Base-by-base conservation (phyloP, 306 rosid genomes). In the Alnus glutinosa region DNA sequence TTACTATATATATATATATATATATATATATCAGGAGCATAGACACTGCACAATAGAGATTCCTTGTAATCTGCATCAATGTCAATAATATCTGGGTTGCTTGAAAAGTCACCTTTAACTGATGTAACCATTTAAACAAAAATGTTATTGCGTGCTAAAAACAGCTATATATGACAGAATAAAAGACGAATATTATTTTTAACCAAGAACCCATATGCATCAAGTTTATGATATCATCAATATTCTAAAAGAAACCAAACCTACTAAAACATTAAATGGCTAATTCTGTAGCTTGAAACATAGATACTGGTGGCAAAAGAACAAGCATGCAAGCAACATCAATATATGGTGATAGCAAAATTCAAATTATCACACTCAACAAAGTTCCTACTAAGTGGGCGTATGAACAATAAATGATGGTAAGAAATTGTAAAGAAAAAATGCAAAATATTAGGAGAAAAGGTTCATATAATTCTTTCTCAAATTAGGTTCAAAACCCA, bases 21-120 rank as follows among this genome's bases (percentile, higher is more conserved):
- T 23, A 23, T 23, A 23, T 23, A 23, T 87, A 96, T 93, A 76
- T 88, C 98, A 80, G 83, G 70, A 19, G 91, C 98, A 86, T 96
- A 96, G 80, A 70, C 75, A 72, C 89, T 81, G 87, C 98, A 96
- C 32, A 85, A 67, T 59, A 79, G 94, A 82, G 93, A 85, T 80
- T 96, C 97, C 58, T 77, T 89, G 79, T 79, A 48, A 77, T 88
- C 89, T 50, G 85, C 89, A 83, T 96, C 99, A 83, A 96, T 90
- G 72, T 89, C 81, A 48, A 71, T 51, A 54, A 89, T 48, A 47
- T 80, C 87, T 54, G 75, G 88, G 84, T 78, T 84, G 81, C 79
- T 84, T 58, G 69, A 54, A 84, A 75, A 74, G 79, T 74, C 64
- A 63, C 36, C 80, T 86, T 83, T 80, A 74, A 82, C 86, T 76